phyloP scores from a whole-genome alignment of 2,329 filamentous ascomycete genomes.

The Aspergillus pseudotamarii region DNA sequence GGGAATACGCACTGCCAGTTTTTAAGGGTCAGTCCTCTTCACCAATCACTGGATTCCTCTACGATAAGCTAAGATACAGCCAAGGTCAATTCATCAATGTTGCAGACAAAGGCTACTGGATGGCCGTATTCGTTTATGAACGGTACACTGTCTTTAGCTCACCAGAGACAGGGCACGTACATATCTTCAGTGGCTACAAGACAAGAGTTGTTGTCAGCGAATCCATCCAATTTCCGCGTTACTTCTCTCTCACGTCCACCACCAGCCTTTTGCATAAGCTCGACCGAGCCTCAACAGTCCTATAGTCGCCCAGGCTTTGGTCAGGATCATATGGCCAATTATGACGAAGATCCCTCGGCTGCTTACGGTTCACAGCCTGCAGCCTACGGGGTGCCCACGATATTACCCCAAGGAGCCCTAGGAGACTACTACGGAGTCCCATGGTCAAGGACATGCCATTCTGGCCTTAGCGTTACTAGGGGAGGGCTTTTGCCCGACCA shows the following conservation, averaged over 20 bases:
- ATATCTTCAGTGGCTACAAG: conserved; percentile 17
- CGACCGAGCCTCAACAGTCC: conserved; percentile 20
- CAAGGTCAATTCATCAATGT: conserved; percentile 38
- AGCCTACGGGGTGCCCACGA: conserved; percentile 39
- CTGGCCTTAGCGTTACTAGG: conserved; percentile 25
- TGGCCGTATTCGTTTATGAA: conserved; percentile 34
- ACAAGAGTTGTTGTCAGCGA: conserved; percentile 18
- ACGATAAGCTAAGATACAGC: conserved; percentile 5
- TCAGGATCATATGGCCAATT: conserved; percentile 28
- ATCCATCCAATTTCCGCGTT: conserved; percentile 21
- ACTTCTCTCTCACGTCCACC: conserved; percentile 23
- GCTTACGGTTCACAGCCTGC: conserved; percentile 38
- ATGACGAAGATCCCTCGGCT: conserved; percentile 37
- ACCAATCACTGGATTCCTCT: neutral
- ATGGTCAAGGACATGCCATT: conserved; percentile 35
- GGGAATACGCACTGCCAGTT: conserved; percentile 71
- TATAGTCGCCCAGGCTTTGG: conserved; percentile 28
- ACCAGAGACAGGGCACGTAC: conserved; percentile 25
- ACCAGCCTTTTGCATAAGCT: conserved; percentile 31
- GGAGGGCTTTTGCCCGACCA: conserved; percentile 33
- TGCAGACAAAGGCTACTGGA: conserved; percentile 28
- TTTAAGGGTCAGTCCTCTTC: conserved; percentile 63
- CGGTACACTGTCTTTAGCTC: conserved; percentile 19
- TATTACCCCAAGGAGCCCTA: conserved; percentile 29
- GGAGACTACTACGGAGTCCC: conserved; percentile 31